These are phyloP conservation scores for Ophiostoma triangulosporum DNA, from an alignment of 2,329 filamentous ascomycete species.

Conservation along the genomic window DNA sequence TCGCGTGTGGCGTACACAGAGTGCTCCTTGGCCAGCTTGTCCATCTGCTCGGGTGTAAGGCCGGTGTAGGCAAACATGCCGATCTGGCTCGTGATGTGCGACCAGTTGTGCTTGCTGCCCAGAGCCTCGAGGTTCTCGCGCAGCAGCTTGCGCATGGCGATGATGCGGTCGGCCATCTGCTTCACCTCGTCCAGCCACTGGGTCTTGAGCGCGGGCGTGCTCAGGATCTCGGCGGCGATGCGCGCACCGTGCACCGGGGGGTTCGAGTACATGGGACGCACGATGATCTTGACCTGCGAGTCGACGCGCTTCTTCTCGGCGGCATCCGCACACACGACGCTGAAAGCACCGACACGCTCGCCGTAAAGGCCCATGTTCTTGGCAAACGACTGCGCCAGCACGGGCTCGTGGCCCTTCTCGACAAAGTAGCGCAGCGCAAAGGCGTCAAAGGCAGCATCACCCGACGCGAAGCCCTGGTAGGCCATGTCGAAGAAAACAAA, in stretches of 20 bases:
- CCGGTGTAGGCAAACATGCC: slow-evolving; percentile 99
- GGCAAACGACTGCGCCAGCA: slow-evolving; percentile 85
- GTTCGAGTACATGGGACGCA: slow-evolving; percentile 96
- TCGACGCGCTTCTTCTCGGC: slow-evolving; percentile 86
- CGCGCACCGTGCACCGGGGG: slow-evolving; percentile 92
- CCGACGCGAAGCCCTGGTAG: slow-evolving; percentile 95
- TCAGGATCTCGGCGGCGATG: slow-evolving; percentile 84
- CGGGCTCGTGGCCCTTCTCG: slow-evolving; percentile 77
- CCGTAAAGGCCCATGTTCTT: slow-evolving; percentile 99
- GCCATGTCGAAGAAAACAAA: slow-evolving; percentile 99
- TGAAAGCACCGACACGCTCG: slow-evolving; percentile 95
- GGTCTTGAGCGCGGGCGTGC: slow-evolving; percentile 68
- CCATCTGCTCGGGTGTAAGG: slow-evolving; percentile 82
- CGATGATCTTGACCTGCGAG: slow-evolving; percentile 95
- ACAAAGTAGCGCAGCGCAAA: slow-evolving; percentile 91
- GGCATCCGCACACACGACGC: slow-evolving; percentile 62
- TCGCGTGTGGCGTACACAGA: slow-evolving; percentile 96
- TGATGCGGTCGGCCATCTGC: slow-evolving; percentile 98
- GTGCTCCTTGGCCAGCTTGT: slow-evolving; percentile 80
- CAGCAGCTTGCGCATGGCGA: slow-evolving; percentile 89
- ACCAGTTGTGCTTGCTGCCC: slow-evolving; percentile 95
- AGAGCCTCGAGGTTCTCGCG: slow-evolving; percentile 91
- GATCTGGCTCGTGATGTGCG: slow-evolving; percentile 96
- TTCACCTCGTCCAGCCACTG: slow-evolving; percentile 97
- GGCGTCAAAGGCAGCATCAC: slow-evolving; percentile 82